phyloP scores from a whole-genome alignment of 129 eudicot species.

The Helichrysum umbraculigerum region DNA sequence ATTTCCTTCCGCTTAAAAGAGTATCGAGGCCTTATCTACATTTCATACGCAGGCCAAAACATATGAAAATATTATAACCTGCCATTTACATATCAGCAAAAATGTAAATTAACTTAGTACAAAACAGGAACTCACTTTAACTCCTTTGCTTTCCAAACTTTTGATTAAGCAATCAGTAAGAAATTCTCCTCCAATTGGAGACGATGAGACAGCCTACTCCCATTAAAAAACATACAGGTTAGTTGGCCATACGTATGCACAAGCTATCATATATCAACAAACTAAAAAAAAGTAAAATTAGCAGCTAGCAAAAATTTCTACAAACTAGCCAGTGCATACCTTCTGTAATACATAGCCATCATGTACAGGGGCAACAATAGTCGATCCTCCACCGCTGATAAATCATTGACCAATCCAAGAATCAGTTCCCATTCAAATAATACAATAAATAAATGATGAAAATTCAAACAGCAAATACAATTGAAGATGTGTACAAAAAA shows the following conservation, averaged over 20 bases:
- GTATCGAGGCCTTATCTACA: constrained; percentile 95
- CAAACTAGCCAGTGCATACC: constrained; percentile 44
- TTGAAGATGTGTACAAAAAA: neutral
- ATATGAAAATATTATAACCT: neutral
- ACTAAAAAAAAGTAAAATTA: neutral
- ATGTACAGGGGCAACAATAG: constrained; percentile 95
- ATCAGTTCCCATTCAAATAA: constrained; percentile 21
- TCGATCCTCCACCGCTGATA: constrained; percentile 97
- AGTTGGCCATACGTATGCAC: neutral
- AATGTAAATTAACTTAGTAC: constrained; percentile 5
- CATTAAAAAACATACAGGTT: constrained; percentile 22
- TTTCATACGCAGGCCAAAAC: constrained; percentile 7
- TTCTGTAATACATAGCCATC: constrained; percentile 99
- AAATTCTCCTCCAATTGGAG: constrained; percentile 96
- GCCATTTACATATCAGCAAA: constrained; percentile 17
- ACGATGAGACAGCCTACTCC: constrained; percentile 73
- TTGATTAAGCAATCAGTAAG: constrained; percentile 89
- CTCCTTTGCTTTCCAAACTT: constrained; percentile 93
- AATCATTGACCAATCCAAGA: constrained; percentile 17
- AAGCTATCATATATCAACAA: neutral
- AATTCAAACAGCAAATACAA: neutral
- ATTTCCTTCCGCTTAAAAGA: constrained; percentile 92
- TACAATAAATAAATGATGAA: neutral
- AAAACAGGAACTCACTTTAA: constrained; percentile 54
- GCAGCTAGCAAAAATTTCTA: neutral